Evolutionary conservation across 805 yeast genomes (phyloP).

Genomic region (Saccharomycopsis babjevae): DNA sequence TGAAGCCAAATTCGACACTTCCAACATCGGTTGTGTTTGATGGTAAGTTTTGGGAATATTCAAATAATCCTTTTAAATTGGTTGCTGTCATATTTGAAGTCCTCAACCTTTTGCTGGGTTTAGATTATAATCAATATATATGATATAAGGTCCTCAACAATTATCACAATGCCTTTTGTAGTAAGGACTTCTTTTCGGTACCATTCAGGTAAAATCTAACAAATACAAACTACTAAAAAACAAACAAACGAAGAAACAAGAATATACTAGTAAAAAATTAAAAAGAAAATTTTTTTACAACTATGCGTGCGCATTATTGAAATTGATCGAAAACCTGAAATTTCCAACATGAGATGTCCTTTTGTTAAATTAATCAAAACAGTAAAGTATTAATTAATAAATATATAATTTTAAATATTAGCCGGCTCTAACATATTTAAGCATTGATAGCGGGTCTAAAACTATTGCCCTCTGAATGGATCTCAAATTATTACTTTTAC

Average conservation of each 20-base stretch:
- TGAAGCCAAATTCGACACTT: slow-evolving; percentile 67
- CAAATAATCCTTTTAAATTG: slow-evolving; percentile 58
- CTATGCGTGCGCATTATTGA: too few relatives aligned
- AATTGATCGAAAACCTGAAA: too few relatives aligned
- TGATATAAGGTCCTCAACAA: too few relatives aligned
- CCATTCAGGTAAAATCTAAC: too few relatives aligned
- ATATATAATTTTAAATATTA: background rate
- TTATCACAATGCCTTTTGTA: too few relatives aligned
- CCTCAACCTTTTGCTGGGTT: background rate
- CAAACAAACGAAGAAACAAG: too few relatives aligned
- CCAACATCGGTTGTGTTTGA: slow-evolving; percentile 57
- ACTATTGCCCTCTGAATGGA: slow-evolving; percentile 61
- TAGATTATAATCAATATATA: background rate
- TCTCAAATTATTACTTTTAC: slow-evolving; percentile 37
- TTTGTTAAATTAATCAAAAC: too few relatives aligned
- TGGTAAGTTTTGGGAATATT: slow-evolving; percentile 70
- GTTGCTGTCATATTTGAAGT: background rate
- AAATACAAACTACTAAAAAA: too few relatives aligned
- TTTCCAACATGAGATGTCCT: background rate
- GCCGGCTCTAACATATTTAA: background rate
- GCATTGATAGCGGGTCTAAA: slow-evolving; percentile 36
- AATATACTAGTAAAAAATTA: too few relatives aligned
- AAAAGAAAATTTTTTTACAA: too few relatives aligned
- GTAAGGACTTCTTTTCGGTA: too few relatives aligned
- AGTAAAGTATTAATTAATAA: too few relatives aligned